A percentile compares a stretch with the other conserved stretches of the same genome.
Conservation (phyloP, 2,329 filamentous ascomycete species). For the Fusarium subglutinans region DNA sequence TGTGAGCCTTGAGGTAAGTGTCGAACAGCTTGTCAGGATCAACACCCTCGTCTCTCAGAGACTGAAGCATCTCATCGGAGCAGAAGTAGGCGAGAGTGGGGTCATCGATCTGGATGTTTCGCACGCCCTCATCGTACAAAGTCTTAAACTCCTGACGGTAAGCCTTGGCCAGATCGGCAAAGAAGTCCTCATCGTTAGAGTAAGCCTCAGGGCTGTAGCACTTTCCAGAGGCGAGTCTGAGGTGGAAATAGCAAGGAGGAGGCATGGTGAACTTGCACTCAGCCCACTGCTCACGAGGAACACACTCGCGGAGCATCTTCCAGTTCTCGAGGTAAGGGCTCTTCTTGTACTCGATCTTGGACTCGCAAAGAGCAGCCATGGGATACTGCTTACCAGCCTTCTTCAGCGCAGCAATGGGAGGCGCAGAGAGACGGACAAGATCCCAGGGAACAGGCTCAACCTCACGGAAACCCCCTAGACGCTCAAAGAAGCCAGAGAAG, state of each 20-base stretch:
- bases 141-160: slow-evolving; percentile 65
- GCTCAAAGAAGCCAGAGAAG: slow-evolving; percentile 60
- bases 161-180: slow-evolving; percentile 64
- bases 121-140: slow-evolving; percentile 63
- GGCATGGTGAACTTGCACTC: slow-evolving; percentile 75
- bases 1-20: slow-evolving; percentile 77
- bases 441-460: slow-evolving; percentile 52
- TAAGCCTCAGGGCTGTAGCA: slow-evolving; percentile 64
- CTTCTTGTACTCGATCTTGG: slow-evolving; percentile 53
- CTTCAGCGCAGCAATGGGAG: slow-evolving; percentile 51
- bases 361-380: slow-evolving; percentile 53
- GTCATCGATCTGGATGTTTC: slow-evolving; percentile 69
- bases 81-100: slow-evolving; percentile 74
- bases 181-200: slow-evolving; percentile 63
- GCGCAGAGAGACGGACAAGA: slow-evolving; percentile 49
- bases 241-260: slow-evolving; percentile 74
- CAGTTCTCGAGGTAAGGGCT: slow-evolving; percentile 57
- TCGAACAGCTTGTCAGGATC: slow-evolving; percentile 73
- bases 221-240: slow-evolving; percentile 58
- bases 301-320: slow-evolving; percentile 49
- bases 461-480: slow-evolving; percentile 52
- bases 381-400: slow-evolving; percentile 51
- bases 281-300: slow-evolving; percentile 67
- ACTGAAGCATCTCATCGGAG: slow-evolving; percentile 71
- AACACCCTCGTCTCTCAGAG: slow-evolving; percentile 65